phyloP scores from a whole-genome alignment of 306 rosid genomes.

The Malus sieversii region DNA sequence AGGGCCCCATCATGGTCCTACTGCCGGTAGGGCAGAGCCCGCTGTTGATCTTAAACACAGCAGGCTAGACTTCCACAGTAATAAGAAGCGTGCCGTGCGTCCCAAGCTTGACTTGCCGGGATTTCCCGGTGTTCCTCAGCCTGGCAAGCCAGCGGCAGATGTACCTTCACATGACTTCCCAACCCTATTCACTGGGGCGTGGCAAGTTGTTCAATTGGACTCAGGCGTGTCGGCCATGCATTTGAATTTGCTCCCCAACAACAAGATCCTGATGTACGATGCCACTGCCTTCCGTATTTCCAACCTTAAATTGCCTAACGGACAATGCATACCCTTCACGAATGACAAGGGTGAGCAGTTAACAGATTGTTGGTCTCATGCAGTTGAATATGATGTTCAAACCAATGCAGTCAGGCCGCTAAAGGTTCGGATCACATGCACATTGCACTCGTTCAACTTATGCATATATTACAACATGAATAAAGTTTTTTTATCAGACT shows the following conservation, averaged over 20 bases:
- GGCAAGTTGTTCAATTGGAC: constrained; percentile 33
- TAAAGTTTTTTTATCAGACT: too few species aligned
- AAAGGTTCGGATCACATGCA: constrained; percentile 32
- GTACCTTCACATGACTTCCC: constrained; percentile 9
- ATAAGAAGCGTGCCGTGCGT: not conserved
- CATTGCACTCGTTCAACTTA: not conserved
- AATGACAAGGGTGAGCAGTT: not conserved
- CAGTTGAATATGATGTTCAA: constrained; percentile 42
- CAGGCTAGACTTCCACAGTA: not conserved
- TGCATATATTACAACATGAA: not conserved
- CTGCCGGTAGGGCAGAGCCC: not conserved
- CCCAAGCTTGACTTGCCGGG: not conserved
- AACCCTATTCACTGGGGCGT: constrained; percentile 18
- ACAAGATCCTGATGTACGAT: constrained; percentile 51
- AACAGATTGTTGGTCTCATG: constrained; percentile 66
- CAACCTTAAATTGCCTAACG: constrained; percentile 32
- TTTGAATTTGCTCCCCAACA: constrained; percentile 52
- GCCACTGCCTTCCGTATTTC: constrained; percentile 45
- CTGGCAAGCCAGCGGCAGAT: not conserved
- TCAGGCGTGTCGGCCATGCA: constrained; percentile 83
- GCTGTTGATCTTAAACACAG: not conserved
- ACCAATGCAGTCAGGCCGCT: constrained; percentile 54
- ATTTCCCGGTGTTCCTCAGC: not conserved
- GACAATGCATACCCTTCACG: constrained; percentile 36
- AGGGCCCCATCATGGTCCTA: not conserved